Percentiles rank a stretch among this genome's conserved stretches.
These are phyloP conservation scores for Cephaloascus fragrans DNA, from an alignment of 805 yeast species.

Conservation along the genomic window DNA sequence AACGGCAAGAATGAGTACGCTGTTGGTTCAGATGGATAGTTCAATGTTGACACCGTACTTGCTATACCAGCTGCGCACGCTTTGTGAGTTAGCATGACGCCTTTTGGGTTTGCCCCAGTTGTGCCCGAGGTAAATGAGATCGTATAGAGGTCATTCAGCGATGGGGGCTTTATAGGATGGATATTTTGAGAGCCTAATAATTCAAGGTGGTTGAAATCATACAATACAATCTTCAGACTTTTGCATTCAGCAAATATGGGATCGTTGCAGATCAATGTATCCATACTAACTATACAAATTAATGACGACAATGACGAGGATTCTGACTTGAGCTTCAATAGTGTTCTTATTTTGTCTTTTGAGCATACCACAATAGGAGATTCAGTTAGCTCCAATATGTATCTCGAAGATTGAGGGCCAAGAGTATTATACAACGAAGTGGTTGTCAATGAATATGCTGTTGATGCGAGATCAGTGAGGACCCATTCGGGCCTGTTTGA, in stretches of 20 bases:
- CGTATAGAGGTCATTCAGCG: constrained; percentile 50
- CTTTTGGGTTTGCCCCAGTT: constrained; percentile 61
- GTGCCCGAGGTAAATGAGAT: constrained; percentile 71
- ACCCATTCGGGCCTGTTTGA: constrained; percentile 28
- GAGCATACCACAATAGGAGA: constrained; percentile 18
- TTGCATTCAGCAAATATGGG: constrained; percentile 12
- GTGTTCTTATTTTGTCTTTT: constrained; percentile 7
- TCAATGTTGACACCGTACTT: constrained; percentile 20
- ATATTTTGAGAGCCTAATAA: constrained; percentile 22
- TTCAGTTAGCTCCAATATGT: constrained; percentile 14
- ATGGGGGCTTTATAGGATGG: constrained; percentile 31
- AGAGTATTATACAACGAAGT: constrained; percentile 32
- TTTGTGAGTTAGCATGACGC: constrained; percentile 48
- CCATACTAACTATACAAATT: constrained; percentile 16
- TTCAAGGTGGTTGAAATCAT: constrained; percentile 22
- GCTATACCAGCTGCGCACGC: constrained; percentile 38
- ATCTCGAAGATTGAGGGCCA: constrained; percentile 22
- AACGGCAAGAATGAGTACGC: constrained; percentile 41
- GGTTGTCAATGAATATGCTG: constrained; percentile 20
- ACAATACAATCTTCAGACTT: constrained; percentile 13
- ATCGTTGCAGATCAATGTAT: constrained; percentile 9
- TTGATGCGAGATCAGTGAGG: constrained; percentile 23
- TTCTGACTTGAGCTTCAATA: constrained; percentile 7
- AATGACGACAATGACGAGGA: constrained; percentile 2
- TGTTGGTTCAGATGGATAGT: constrained; percentile 14